Base-by-base conservation (phyloP, 2,329 filamentous ascomycete species). In the Mycosphaerelloides madeirae region DNA sequence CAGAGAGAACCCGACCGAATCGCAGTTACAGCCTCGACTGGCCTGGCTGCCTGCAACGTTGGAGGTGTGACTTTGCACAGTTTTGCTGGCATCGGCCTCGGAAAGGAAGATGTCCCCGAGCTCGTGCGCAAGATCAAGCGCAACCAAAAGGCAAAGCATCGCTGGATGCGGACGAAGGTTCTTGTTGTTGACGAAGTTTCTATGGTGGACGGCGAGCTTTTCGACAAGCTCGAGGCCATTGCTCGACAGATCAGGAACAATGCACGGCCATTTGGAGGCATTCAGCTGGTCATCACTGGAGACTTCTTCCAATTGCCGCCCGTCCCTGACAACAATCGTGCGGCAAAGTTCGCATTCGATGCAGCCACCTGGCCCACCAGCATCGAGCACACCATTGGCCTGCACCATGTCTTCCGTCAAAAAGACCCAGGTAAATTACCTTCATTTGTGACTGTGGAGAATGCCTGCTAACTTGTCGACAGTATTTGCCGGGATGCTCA, bases 221-320 rank as follows among this genome's bases (percentile, higher is more conserved):
- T 97, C 55, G 93, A 98, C 71, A 98, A 98, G 66, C 77, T 98
- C 14, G 89, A 94, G 50, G 80, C 85, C 49, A 85, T 98, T 54
- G 91, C 90, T 12, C 80, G 91, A 44, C 80, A 76, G 3, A 81
- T 98, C 50, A 81, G 90, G 42, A 95, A 94, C 62, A 96, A 95
- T 57, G 90, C 87, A 8, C 79, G 87, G 8, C 86, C 93, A 0
- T 98, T 95, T 73, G 94, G 93, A 43, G 93, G 93, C 4, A 97
- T 98, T 35, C 93, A 98, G 57, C 76, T 98, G 22, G 80, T 98
- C 44, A 87, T 98, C 48, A 98, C 93, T 0, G 93, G 93, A 3
- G 93, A 98, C 61, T 98, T 98, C 68, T 98, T 98, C 67, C 93
- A 98, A 64, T 71, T 98, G 3, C 93, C 93, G 1, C 93, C 93